Base-by-base conservation (phyloP, 2,329 filamentous ascomycete genomes). In the Pyrenophora seminiperda region DNA sequence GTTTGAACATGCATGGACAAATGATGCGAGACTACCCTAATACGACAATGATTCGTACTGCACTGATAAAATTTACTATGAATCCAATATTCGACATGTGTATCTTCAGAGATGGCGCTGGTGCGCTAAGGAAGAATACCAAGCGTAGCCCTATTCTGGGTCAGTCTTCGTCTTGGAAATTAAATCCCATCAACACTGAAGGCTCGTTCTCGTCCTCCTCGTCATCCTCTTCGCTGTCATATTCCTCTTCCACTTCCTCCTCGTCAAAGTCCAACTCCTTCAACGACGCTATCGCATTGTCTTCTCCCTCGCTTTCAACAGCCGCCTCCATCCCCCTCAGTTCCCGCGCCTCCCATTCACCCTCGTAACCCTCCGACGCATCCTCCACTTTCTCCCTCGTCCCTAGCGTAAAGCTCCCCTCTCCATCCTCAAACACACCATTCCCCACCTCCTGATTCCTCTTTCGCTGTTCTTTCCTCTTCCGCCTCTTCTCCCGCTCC, bases 351-450 rank as follows among this genome's bases (percentile, higher is more conserved):
- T 41, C 32, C n/a, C 18, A 15, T 15, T 13, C 19, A 7, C 17
- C 14, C 5, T 13, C 7, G 7, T 10, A 27, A 1, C 11, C 7
- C 29, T 30, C 22, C 1, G 4, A 9, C 37, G 15, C 6, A 9
- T 5, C 6, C 15, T 7, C 2, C n/a, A 44, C 40, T 31, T 22
- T 38, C 19, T 51, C 47, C 17, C 38, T 34, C 22, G 39, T 46
- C 4, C 44, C 44, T 2, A 54, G 9, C 27, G 44, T 36, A 29
- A 47, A 57, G 0, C 27, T 14, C 0, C 47, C 51, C 9, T 9
- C 2, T 11, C 33, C 41, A 27, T 57, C 54, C 5, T 15, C 34
- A 13, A 43, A 14, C n/a, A 15, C 10, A 2, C 3, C 7, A 9
- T 7, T 14, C 13, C 32, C 13, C 17, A n/a, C 7, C 4, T 22